Evolutionary conservation across 441 rosid species (phyloP).

Genomic region (Omphalea diandra): DNA sequence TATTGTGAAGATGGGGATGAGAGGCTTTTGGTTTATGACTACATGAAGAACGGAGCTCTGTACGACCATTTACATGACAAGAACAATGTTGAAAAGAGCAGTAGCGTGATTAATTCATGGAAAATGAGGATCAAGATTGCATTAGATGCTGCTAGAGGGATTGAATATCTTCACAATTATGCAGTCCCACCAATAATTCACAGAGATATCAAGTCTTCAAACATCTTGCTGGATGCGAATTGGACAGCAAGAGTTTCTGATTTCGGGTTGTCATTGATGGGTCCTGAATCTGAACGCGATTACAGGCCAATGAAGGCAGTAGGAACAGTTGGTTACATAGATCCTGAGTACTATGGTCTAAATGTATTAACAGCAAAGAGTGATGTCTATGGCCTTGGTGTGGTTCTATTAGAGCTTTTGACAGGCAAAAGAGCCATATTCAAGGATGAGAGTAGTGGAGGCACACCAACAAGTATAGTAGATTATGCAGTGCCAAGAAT

Average conservation of each 20-base stretch:
- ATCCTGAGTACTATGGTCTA: constrained; percentile 79
- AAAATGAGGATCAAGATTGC: constrained; percentile 79
- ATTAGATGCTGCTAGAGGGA: constrained; percentile 85
- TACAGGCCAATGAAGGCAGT: constrained; percentile 62
- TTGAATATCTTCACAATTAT: constrained; percentile 85
- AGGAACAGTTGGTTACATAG: constrained; percentile 92
- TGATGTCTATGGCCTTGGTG: constrained; percentile 90
- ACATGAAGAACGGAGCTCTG: constrained; percentile 87
- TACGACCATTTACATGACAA: constrained; percentile 71
- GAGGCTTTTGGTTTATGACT: constrained; percentile 75
- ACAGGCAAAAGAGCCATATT: constrained; percentile 86
- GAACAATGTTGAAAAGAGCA: constrained; percentile 47
- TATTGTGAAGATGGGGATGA: constrained; percentile 85
- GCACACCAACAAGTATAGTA: constrained; percentile 59
- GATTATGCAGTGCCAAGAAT: constrained; percentile 67
- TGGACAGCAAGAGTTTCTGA: constrained; percentile 91
- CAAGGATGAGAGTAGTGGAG: constrained; percentile 37
- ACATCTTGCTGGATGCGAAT: constrained; percentile 62
- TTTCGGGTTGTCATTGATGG: constrained; percentile 79
- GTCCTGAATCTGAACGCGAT: constrained; percentile 54
- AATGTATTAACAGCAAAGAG: constrained; percentile 76
- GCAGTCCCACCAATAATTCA: constrained; percentile 92
- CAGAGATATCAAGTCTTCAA: constrained; percentile 90
- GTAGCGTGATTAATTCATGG: constrained; percentile 71
- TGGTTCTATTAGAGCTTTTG: constrained; percentile 72